Conservation (phyloP, 768 basidiomycete species). For the Tricholoma terreum region DNA sequence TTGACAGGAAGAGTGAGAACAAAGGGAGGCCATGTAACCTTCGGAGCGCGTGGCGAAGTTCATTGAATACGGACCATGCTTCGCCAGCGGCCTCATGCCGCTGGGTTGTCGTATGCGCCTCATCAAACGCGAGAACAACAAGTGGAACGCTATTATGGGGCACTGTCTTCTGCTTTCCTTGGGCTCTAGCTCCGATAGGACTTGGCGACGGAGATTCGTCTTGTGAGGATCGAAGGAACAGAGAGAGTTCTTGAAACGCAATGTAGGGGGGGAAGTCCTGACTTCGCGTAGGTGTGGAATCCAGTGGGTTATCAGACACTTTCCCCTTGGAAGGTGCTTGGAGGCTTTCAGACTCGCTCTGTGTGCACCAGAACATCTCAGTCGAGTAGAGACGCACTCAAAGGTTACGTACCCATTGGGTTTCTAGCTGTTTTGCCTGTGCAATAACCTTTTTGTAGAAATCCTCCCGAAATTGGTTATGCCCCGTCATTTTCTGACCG, state of each 20-base stretch:
- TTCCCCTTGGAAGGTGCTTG: not conserved
- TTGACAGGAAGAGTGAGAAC: constrained; percentile 20
- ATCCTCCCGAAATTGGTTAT: too few species aligned
- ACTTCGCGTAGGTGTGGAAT: too few species aligned
- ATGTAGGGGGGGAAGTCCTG: not conserved
- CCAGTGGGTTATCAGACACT: not conserved
- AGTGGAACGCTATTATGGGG: not conserved
- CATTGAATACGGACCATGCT: not conserved
- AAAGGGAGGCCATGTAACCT: not conserved
- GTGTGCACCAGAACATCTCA: not conserved
- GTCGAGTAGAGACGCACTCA: not conserved
- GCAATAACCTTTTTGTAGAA: not conserved
- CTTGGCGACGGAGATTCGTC: not conserved
- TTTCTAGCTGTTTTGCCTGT: not conserved
- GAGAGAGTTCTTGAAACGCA: not conserved
- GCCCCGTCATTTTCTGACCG: not conserved
- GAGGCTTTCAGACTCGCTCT: not conserved
- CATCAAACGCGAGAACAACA: not conserved
- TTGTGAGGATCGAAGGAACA: not conserved
- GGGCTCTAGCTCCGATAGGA: not conserved
- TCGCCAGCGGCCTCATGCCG: not conserved
- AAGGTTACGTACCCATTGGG: not conserved
- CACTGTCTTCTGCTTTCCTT: not conserved
- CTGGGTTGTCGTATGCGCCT: not conserved
- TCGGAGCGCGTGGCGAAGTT: not conserved